Conservation (phyloP, 2,329 filamentous ascomycete species). For the Pseudogymnoascus sp. region DNA sequence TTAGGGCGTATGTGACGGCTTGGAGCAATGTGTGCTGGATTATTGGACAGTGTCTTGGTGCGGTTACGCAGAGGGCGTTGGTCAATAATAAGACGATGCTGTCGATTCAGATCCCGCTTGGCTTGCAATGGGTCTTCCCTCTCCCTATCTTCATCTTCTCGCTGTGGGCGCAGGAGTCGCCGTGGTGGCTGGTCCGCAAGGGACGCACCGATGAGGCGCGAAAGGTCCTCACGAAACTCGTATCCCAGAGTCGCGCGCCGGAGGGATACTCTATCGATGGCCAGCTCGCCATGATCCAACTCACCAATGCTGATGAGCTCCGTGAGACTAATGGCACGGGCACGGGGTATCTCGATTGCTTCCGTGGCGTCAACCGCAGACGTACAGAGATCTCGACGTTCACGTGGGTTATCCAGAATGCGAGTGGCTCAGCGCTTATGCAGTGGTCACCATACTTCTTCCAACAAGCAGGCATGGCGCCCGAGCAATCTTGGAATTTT, state of each 20-base stretch:
- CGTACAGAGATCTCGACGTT: conserved; percentile 46
- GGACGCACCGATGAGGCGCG: conserved; percentile 37
- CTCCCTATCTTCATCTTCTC: conserved; percentile 37
- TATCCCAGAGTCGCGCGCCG: conserved; percentile 33
- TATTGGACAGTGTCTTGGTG: conserved; percentile 38
- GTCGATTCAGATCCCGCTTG: conserved; percentile 41
- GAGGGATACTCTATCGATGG: conserved; percentile 48
- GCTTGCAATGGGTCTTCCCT: conserved; percentile 42
- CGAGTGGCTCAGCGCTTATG: conserved; percentile 53
- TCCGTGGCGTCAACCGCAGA: conserved; percentile 38
- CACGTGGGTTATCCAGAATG: conserved; percentile 54
- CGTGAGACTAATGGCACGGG: conserved; percentile 37
- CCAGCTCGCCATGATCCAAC: conserved; percentile 42
- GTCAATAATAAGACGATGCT: conserved; percentile 35
- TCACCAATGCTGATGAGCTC: conserved; percentile 46
- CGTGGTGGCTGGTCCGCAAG: conserved; percentile 41
- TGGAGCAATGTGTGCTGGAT: conserved; percentile 46
- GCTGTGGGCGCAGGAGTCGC: conserved; percentile 38
- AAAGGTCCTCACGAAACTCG: conserved; percentile 29
- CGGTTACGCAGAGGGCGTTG: conserved; percentile 38
- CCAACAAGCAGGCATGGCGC: conserved; percentile 43
- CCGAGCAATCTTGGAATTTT: conserved; percentile 43
- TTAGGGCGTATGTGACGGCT: conserved; percentile 44
- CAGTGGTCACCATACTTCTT: conserved; percentile 56
- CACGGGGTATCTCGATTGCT: conserved; percentile 40